A percentile compares a stretch with the other conserved stretches of the same genome.
phyloP scores from a whole-genome alignment of 192 early-diverging fungal genomes.

The Coemansia sp. region DNA sequence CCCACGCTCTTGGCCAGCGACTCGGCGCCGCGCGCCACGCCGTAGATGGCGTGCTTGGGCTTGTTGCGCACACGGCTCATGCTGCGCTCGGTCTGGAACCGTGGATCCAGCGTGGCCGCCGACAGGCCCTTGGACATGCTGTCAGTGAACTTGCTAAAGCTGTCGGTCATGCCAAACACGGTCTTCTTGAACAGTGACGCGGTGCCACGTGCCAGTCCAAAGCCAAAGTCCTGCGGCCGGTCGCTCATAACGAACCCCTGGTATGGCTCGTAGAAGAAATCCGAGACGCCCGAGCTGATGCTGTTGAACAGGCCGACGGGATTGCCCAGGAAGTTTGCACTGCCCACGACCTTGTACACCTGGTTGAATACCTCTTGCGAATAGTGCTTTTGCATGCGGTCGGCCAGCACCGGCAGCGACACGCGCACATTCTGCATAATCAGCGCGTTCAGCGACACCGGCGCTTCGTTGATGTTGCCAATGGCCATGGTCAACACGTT shows the following conservation, averaged over 20 bases:
- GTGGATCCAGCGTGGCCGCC: constrained; percentile 88
- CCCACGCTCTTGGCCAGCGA: constrained; percentile 77
- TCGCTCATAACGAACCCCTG: constrained; percentile 95
- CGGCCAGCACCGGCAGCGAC: constrained; percentile 65
- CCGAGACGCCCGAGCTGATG: constrained; percentile 88
- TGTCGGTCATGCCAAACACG: constrained; percentile 93
- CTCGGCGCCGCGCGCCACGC: constrained; percentile 81
- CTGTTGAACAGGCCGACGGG: constrained; percentile 96
- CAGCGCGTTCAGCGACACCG: constrained; percentile 83
- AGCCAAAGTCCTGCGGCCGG: constrained; percentile 88
- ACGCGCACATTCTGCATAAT: constrained; percentile 85
- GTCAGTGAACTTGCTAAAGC: constrained; percentile 92
- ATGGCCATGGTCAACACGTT: constrained; percentile 96
- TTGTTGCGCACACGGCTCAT: constrained; percentile 76
- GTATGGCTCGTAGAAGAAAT: constrained; percentile 97
- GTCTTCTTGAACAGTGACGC: constrained; percentile 80
- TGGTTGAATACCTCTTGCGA: constrained; percentile 85
- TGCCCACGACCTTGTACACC: constrained; percentile 82
- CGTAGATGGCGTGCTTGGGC: constrained; percentile 85
- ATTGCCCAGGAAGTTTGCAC: constrained; percentile 95
- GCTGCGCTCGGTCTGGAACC: constrained; percentile 81
- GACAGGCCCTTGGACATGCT: constrained; percentile 95
- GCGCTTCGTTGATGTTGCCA: constrained; percentile 94
- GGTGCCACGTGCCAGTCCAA: constrained; percentile 83
- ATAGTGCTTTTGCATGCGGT: constrained; percentile 82